Percentiles rank a stretch among this genome's conserved stretches.
phyloP scores from a whole-genome alignment of 2,329 filamentous ascomycete species.

The Cladosporium sp. region DNA sequence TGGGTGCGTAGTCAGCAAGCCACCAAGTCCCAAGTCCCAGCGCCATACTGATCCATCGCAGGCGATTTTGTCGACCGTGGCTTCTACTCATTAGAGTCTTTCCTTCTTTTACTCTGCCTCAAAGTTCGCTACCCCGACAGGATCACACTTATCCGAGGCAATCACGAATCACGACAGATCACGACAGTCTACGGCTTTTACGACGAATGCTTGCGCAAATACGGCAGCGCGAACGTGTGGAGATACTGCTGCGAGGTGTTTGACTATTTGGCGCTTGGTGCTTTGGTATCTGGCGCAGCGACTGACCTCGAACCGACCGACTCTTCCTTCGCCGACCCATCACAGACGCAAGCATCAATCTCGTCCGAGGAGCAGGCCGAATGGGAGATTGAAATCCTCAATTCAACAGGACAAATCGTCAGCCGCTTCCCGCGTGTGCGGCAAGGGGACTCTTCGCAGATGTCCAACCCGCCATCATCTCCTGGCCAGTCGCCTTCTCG shows the following conservation, averaged over 20 bases:
- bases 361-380: conserved; percentile 58
- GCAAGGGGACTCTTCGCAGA: conserved; percentile 20
- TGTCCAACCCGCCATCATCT: conserved; percentile 33
- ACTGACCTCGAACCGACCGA: conserved; percentile 60
- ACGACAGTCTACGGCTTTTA: conserved; percentile 98
- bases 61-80: conserved; percentile 97
- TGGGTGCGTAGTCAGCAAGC: conserved; percentile 55
- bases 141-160: conserved; percentile 88
- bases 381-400: conserved; percentile 89
- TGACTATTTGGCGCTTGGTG: conserved; percentile 89
- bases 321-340: conserved; percentile 48
- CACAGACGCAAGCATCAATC: conserved; percentile 44
- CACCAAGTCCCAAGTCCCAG: conserved; percentile 25
- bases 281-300: conserved; percentile 81
- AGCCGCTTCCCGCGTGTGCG: conserved; percentile 60
- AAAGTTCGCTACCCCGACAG: conserved; percentile 97
- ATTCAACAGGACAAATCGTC: conserved; percentile 75
- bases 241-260: conserved; percentile 93
- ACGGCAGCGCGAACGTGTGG: conserved; percentile 96
- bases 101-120: conserved; percentile 88
- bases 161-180: conserved; percentile 82
- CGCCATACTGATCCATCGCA: conserved; percentile 31
- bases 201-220: conserved; percentile 93
- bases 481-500: conserved; percentile 29
- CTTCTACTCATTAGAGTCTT: conserved; percentile 97